phyloP scores from a whole-genome alignment of 2,329 filamentous ascomycete genomes.

The Calonectria pteridis region DNA sequence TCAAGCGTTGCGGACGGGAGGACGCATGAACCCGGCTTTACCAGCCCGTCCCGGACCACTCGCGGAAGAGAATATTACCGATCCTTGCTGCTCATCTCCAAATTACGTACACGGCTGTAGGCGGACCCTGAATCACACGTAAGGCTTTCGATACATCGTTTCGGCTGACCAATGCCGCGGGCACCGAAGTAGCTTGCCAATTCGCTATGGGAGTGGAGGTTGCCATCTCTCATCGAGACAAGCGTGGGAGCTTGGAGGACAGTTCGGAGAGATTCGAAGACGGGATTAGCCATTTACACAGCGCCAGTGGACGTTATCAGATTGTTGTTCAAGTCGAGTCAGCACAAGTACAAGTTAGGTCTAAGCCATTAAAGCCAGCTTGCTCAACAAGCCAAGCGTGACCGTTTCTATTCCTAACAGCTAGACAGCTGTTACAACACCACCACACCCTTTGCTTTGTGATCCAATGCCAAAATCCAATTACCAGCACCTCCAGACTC shows the following conservation, averaged over 20 bases:
- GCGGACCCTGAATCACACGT: not conserved
- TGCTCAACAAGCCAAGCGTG: not conserved
- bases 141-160: not conserved
- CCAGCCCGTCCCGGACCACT: not conserved
- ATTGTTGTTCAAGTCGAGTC: not conserved
- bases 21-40: not conserved
- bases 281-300: not conserved
- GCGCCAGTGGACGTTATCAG: not conserved
- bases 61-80: not conserved
- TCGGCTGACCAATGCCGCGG: not conserved
- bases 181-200: not conserved
- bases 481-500: not conserved
- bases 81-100: not conserved
- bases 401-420: not conserved
- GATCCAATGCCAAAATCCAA: not conserved
- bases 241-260: not conserved
- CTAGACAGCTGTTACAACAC: not conserved
- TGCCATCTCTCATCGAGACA: not conserved
- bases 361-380: not conserved
- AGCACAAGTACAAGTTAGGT: not conserved
- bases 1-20: not conserved
- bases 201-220: not conserved
- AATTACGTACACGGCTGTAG: not conserved
- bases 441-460: not conserved
- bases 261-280: not conserved